phyloP scores from a whole-genome alignment of 2,329 filamentous ascomycete genomes.

The Colletotrichum sp. region DNA sequence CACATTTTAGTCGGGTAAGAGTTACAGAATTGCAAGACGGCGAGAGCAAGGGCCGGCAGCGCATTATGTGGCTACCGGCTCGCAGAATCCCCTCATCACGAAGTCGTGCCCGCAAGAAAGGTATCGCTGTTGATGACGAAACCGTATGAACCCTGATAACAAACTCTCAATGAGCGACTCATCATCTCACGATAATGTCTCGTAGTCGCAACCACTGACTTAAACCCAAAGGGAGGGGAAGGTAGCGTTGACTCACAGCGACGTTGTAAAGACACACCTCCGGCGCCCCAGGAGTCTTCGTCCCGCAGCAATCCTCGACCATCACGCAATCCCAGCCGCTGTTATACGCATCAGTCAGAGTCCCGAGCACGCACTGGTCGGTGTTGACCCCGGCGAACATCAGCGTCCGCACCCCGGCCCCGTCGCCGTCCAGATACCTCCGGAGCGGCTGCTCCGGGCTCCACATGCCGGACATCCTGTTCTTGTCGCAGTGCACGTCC shows the following conservation, averaged over 20 bases:
- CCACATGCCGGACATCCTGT: slow-evolving; percentile 64
- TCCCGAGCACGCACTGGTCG: slow-evolving; percentile 64
- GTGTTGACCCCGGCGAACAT: slow-evolving; percentile 65
- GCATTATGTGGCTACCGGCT: background rate
- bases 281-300: slow-evolving; percentile 4
- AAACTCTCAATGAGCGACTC: background rate
- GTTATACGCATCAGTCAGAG: slow-evolving; percentile 58
- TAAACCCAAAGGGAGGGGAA: background rate
- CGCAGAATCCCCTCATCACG: background rate
- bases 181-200: background rate
- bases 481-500: slow-evolving; percentile 60
- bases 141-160: slow-evolving; percentile 6
- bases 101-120: slow-evolving; percentile 6
- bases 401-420: slow-evolving; percentile 46
- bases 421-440: slow-evolving; percentile 34
- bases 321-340: slow-evolving; percentile 39
- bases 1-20: background rate
- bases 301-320: slow-evolving; percentile 17
- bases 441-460: slow-evolving; percentile 44
- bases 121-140: slow-evolving; percentile 9
- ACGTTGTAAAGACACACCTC: slow-evolving; percentile 14
- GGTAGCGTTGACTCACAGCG: background rate
- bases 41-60: background rate
- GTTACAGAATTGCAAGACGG: background rate
- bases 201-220: background rate